Percentiles rank a stretch among this genome's conserved stretches.
phyloP scores from a whole-genome alignment of 257 asterid species.

The Salvia miltiorrhiza region DNA sequence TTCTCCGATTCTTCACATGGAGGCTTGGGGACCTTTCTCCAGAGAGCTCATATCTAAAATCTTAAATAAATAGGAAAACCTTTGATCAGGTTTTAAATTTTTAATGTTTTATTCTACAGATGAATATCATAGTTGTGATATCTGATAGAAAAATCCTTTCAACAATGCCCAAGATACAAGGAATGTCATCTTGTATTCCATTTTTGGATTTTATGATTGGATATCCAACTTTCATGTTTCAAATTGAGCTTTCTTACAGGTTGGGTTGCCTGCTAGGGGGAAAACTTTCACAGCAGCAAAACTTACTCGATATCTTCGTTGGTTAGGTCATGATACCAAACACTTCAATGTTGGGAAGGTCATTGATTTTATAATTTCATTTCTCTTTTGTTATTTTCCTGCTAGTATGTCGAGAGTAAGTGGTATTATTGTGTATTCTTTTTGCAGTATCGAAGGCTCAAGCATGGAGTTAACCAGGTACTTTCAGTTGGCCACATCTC shows the following conservation, averaged over 20 bases:
- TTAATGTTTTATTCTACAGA: not conserved
- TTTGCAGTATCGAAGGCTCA: slow-evolving; percentile 91
- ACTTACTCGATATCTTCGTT: slow-evolving; percentile 98
- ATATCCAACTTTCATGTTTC: slow-evolving; percentile 10
- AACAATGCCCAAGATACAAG: slow-evolving; percentile 3
- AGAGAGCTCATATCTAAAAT: not conserved
- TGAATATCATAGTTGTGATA: not conserved
- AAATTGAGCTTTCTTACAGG: slow-evolving; percentile 46
- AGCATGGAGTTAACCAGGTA: slow-evolving; percentile 98
- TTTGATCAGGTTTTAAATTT: not conserved
- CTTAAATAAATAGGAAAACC: not conserved
- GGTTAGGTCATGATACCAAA: slow-evolving; percentile 99
- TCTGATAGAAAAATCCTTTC: not conserved
- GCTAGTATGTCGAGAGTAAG: slow-evolving; percentile 15
- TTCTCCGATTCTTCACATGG: not conserved
- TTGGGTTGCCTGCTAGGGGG: slow-evolving; percentile 99
- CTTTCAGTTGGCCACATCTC: slow-evolving; percentile 25
- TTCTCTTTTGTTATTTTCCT: slow-evolving; percentile 20
- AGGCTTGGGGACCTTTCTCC: not conserved
- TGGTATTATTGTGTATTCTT: slow-evolving; percentile 18
- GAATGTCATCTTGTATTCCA: slow-evolving; percentile 2
- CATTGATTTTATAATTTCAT: not conserved
- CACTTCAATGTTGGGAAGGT: slow-evolving; percentile 99
- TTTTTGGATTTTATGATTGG: not conserved
- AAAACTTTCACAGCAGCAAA: slow-evolving; percentile 99